Evolutionary conservation across 306 rosid genomes (phyloP), one percentile per base, ranked within the genome.

Genomic region (Trifolium fragiferum): DNA sequence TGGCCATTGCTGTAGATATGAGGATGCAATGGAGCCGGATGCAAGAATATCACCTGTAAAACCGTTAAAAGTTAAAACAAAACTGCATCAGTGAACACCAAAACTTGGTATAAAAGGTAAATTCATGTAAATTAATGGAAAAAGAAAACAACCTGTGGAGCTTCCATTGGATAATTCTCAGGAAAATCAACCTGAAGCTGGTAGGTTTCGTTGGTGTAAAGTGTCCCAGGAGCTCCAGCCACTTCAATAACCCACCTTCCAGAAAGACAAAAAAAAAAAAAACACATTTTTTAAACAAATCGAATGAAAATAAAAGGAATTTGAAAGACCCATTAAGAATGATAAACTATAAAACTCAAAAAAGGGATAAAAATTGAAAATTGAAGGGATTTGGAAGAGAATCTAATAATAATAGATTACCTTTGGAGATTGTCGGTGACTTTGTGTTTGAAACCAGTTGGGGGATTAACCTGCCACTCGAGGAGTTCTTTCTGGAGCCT

Each of bases 121-220:
- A 58, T 44, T 66, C 3, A 57, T 35, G 68, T 7, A 46, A 9
- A 13, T 10, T 11, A 73, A 9, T 21, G 32, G 16, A 0, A 19
- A 59, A 0, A 37, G 49, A 44, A 32, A 43, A 58, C 30, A 58
- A 95, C 99, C 99, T 95, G 99, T 0, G 99, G 99, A 41, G 99
- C 98, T 86, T 95, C 98, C 99, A 95, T 95, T 1, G 98, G 99
- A 77, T 95, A 95, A 89, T 95, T 91, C 90, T 95, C 98, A 4
- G 99, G 99, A 76, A 95, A 95, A 66, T 95, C 99, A 1, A 95
- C 98, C 91, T 95, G 99, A 82, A 95, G 99, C 88, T 92, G 99
- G 76, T 89, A 95, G 69, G 91, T 86, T 76, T 95, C 99, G 68
- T 90, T 95, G 3, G 91, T 69, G 72, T 92, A 95, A 7, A 95